These are phyloP conservation scores for Erythrophleum ivorense DNA, from an alignment of 331 rosid species.

Conservation along the genomic window DNA sequence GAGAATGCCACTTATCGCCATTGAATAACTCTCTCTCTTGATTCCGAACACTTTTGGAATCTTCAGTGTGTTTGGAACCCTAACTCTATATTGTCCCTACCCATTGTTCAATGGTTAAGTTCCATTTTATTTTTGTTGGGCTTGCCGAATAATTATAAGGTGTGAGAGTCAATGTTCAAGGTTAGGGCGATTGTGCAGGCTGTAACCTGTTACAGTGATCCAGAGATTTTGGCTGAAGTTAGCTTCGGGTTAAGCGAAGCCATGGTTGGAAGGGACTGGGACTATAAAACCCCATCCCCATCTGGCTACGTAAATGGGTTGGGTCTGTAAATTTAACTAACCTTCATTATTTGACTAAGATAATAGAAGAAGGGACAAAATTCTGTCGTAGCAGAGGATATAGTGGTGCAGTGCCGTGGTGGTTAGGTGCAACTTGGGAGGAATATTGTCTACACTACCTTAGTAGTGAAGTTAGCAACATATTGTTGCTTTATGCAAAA, in stretches of 20 bases:
- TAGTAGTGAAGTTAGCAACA: neutral
- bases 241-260: conserved; percentile 90
- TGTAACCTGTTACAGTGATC: conserved; percentile 78
- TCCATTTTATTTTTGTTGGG: neutral
- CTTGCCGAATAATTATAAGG: neutral
- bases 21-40: neutral
- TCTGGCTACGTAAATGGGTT: neutral
- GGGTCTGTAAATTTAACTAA: neutral
- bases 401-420: neutral
- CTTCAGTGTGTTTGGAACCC: neutral
- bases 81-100: neutral
- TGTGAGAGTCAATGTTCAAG: neutral
- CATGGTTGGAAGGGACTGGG: conserved; percentile 41
- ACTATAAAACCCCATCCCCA: conserved; percentile 6
- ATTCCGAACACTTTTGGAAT: neutral
- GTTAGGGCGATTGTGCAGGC: conserved; percentile 81
- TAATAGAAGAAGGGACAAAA: neutral
- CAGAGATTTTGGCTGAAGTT: conserved; percentile 74
- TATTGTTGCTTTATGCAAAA: neutral
- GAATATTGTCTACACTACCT: conserved; percentile 16
- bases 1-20: too few relatives aligned
- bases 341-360: neutral
- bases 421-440: neutral
- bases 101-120: neutral
- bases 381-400: neutral